Conservation (phyloP, 345 rosid genomes). For the Populus deltoides region DNA sequence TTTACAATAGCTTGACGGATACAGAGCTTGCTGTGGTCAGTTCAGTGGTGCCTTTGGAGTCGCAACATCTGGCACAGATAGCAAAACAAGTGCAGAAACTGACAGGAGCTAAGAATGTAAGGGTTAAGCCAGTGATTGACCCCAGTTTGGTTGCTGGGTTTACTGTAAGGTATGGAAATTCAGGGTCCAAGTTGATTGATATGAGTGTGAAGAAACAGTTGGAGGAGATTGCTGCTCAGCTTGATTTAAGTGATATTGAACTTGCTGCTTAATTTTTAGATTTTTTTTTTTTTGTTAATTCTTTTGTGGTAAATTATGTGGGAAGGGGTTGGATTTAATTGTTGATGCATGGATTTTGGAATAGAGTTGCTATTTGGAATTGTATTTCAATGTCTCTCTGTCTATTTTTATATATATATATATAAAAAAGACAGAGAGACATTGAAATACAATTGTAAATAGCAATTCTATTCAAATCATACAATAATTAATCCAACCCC, state of each 20-base stretch:
- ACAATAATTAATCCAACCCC: too few relatives aligned
- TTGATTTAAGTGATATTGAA: slow-evolving; percentile 72
- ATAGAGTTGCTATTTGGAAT: not conserved
- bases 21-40: slow-evolving; percentile 80
- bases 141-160: slow-evolving; percentile 87
- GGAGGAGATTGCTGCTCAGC: slow-evolving; percentile 78
- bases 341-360: not conserved
- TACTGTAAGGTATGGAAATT: slow-evolving; percentile 69
- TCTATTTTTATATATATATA: not conserved
- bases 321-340: not conserved
- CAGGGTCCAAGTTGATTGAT: slow-evolving; percentile 83
- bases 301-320: not conserved
- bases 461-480: too few relatives aligned
- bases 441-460: too few relatives aligned
- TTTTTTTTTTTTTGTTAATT: not conserved
- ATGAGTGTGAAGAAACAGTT: slow-evolving; percentile 96
- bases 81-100: slow-evolving; percentile 92
- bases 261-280: slow-evolving; percentile 39
- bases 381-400: not conserved
- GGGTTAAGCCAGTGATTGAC: slow-evolving; percentile 77
- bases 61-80: slow-evolving; percentile 77
- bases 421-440: too few relatives aligned
- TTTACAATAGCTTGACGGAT: slow-evolving; percentile 57
- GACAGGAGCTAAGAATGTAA: slow-evolving; percentile 76
- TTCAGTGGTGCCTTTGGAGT: slow-evolving; percentile 75